phyloP scores from a whole-genome alignment of 192 early-diverging fungal species.

The Entomortierella beljakovae region DNA sequence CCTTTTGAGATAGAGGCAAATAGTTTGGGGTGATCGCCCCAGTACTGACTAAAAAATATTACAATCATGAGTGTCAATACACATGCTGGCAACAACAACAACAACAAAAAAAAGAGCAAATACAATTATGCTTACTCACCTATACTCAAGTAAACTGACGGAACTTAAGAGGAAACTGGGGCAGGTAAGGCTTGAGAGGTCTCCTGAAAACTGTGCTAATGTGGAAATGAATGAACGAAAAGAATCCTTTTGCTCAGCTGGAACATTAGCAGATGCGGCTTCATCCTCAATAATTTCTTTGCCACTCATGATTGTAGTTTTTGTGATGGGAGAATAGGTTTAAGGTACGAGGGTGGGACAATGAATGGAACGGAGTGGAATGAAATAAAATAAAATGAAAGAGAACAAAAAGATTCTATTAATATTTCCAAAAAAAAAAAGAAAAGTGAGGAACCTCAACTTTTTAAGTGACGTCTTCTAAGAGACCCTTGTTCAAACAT shows the following conservation, averaged over 20 bases:
- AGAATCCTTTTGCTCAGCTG: constrained; percentile 69
- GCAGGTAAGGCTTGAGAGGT: constrained; percentile 82
- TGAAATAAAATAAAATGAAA: no score
- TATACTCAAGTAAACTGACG: constrained; percentile 84
- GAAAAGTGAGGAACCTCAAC: no score
- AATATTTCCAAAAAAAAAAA: no score
- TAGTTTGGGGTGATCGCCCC: constrained; percentile 69
- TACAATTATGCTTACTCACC: constrained; percentile 46
- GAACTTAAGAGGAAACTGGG: constrained; percentile 83
- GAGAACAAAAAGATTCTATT: no score
- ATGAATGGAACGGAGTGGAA: no score
- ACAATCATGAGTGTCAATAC: not conserved
- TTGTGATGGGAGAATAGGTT: no score
- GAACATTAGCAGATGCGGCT: constrained; percentile 54
- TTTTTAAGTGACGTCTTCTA: no score
- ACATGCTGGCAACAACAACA: not conserved
- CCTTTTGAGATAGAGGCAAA: constrained; percentile 75
- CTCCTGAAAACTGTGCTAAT: constrained; percentile 82
- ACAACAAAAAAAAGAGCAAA: not conserved
- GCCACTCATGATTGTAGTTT: constrained; percentile 22
- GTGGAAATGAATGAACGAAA: constrained; percentile 76
- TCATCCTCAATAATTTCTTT: constrained; percentile 37
- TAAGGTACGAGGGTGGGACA: no score
- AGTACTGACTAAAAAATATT: constrained; percentile 59
- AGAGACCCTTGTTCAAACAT: no score